Evolutionary conservation across 257 asterid genomes (phyloP), one percentile per base, ranked within the genome.

Genomic region (Fraxinus anomala): DNA sequence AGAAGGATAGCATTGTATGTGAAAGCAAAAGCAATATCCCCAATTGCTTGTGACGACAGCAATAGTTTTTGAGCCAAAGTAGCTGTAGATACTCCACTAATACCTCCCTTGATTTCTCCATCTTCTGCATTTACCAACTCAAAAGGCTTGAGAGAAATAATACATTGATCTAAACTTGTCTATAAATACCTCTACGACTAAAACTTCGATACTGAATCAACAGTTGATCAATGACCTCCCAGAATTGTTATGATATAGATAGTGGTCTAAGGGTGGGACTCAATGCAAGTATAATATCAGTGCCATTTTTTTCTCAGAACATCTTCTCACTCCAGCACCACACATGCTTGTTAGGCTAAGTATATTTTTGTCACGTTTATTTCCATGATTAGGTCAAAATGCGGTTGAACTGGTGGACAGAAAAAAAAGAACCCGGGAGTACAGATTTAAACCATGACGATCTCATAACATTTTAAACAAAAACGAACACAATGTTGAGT

Each of bases 11-110:
- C 75, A 67, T 87, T 76, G 82, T 85, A 90, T 73, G 88, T 80
- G 78, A 78, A 90, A 14, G 95, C 83, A 37, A 90, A 88, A 2
- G 92, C 92, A 65, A 90, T 81, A 76, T 88, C 89, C 17, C 95
- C 92, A 7, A 87, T 8, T 36, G 95, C 86, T 83, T 86, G 89
- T 12, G 84, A 70, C 0, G 79, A 79, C 65, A 85, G 83, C 88
- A 85, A 87, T 44, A 85, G 75, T 85, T 87, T 87, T 76, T 82
- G 82, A 85, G 77, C 77, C 34, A 28, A 56, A 2, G 67, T 78
- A 74, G 40, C 34, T 26, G 84, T 72, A 24, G 83, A 6, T 37
- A 85, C 81, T 77, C 90, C 90, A 14, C 26, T 10, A 14, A 59
- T 5, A 69, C 77, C 82, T 6, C 90, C 88, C 59, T 72, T 82